phyloP scores from a whole-genome alignment of 1,284 basidiomycete genomes.

The Boletellus dicymbophilus region DNA sequence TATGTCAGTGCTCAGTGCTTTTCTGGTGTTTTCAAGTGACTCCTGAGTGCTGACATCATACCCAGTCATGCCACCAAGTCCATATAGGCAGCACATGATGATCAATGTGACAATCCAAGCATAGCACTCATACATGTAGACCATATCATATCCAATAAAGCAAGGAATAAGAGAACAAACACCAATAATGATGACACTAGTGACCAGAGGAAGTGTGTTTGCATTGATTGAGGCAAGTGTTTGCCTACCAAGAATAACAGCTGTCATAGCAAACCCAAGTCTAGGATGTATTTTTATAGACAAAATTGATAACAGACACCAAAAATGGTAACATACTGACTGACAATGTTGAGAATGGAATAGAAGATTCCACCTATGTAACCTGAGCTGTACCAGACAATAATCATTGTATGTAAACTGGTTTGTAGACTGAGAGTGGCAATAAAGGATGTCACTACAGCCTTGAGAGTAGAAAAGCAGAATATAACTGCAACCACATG shows the following conservation, averaged over 20 bases:
- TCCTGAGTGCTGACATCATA: slow-evolving; percentile 50
- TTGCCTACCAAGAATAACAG: slow-evolving; percentile 51
- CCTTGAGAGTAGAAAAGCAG: slow-evolving; percentile 46
- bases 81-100: slow-evolving; percentile 58
- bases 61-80: slow-evolving; percentile 52
- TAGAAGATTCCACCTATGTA: slow-evolving; percentile 58
- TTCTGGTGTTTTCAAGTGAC: slow-evolving; percentile 45
- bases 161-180: slow-evolving; percentile 48
- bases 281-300: too few relatives aligned
- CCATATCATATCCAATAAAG: slow-evolving; percentile 51
- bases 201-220: slow-evolving; percentile 41
- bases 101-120: slow-evolving; percentile 60
- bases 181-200: slow-evolving; percentile 46
- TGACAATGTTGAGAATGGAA: slow-evolving; percentile 59
- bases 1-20: slow-evolving; percentile 45
- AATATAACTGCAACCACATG: slow-evolving; percentile 45
- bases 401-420: slow-evolving; percentile 64
- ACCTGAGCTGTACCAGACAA: slow-evolving; percentile 56
- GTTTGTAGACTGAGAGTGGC: slow-evolving; percentile 62
- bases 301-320: too few relatives aligned
- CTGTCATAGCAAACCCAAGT: slow-evolving; percentile 46
- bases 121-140: slow-evolving; percentile 63
- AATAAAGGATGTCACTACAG: slow-evolving; percentile 47
- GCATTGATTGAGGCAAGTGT: slow-evolving; percentile 43
- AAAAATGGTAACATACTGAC: slow-evolving; percentile 43